Conservation (phyloP, 1,139 yeast species). For the Hyphopichia fennica region DNA sequence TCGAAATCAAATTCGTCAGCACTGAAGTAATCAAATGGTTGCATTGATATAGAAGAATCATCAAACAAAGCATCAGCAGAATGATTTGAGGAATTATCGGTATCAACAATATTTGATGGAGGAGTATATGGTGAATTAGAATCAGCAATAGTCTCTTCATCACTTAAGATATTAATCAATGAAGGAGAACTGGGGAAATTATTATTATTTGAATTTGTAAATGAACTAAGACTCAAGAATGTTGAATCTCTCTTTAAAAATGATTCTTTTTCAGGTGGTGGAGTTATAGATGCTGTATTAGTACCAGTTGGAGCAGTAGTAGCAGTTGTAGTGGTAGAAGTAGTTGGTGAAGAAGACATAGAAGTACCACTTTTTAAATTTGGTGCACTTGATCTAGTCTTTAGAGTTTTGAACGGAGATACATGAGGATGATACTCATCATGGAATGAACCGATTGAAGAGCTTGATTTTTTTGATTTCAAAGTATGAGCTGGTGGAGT, state of each 20-base stretch:
- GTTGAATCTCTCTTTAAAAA: background rate
- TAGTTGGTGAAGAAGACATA: background rate
- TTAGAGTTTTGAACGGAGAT: constrained; percentile 13
- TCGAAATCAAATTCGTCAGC: constrained; percentile 3
- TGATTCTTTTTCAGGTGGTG: constrained; percentile 11
- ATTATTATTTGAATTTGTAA: background rate
- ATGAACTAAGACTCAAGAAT: background rate
- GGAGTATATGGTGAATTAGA: constrained; percentile 6
- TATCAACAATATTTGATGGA: background rate
- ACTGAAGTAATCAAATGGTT: constrained; percentile 2
- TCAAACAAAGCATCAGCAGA: constrained; percentile 21
- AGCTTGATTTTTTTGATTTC: constrained; percentile 3
- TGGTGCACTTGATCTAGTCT: constrained; percentile 25
- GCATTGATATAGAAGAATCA: constrained; percentile 6
- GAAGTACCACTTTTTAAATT: constrained; percentile 12
- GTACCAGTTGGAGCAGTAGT: constrained; percentile 5
- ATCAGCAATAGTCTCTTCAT: constrained; percentile 5
- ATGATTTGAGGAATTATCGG: too few relatives aligned
- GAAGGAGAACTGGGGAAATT: constrained; percentile 2
- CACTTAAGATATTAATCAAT: constrained; percentile 2
- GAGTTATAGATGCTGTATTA: background rate
- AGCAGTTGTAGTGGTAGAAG: background rate
- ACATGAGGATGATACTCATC: constrained; percentile 3
- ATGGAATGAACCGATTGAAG: constrained; percentile 5
- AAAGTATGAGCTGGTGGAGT: constrained; percentile 1